Base-by-base conservation (phyloP, 2,329 filamentous ascomycete species). In the Colletotrichum siamense region DNA sequence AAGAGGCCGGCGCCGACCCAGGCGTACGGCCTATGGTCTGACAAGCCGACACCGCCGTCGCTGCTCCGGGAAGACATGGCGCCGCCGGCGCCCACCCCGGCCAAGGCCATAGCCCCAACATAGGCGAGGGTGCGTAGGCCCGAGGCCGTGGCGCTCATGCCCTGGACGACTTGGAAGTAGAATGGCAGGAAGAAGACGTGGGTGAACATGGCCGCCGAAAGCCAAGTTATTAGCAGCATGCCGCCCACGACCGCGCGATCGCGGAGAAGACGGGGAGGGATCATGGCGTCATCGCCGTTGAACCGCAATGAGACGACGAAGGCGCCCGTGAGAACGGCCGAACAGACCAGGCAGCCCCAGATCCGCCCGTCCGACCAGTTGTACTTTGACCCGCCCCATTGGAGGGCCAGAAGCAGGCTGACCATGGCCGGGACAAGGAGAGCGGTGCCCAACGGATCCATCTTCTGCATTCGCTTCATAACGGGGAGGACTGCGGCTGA, bases 341-440 rank as follows among this genome's bases (percentile, higher is more conserved):
- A 81, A 13, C 80, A 68, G 22, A 82, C 77, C 30, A 85, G 80
- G 10, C 85, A 79, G 15, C 79, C 82, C 55, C 85, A 81, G 66
- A 91, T 85, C 39, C 18, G 39, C 8, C 39, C 39, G 39, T 44
- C 39, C 18, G 80, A 83, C 91, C 90, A 92, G 4, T 89, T 65
- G 69, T 89, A 88, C 32, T 87, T 81, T 36, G 87, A 84, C 10
- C 91, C 91, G 13, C 90, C 91, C 88, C 89, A 92, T 79, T 92
- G 87, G 39, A 44, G 39, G 39, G 39, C 39, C 8, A 44, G 39
- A 44, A 92, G 82, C 15, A 92, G 83, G 77, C 87, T 89, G 75
- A 91, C 82, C 63, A 91, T 85, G 49, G 87, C 85, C 1, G 90
- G 88, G 28, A 91, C 85, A 78, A 91, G 86, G 72, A 90, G 82